Conservation (phyloP, 805 yeast species). For the Saccharomycopsis lassenensis region DNA sequence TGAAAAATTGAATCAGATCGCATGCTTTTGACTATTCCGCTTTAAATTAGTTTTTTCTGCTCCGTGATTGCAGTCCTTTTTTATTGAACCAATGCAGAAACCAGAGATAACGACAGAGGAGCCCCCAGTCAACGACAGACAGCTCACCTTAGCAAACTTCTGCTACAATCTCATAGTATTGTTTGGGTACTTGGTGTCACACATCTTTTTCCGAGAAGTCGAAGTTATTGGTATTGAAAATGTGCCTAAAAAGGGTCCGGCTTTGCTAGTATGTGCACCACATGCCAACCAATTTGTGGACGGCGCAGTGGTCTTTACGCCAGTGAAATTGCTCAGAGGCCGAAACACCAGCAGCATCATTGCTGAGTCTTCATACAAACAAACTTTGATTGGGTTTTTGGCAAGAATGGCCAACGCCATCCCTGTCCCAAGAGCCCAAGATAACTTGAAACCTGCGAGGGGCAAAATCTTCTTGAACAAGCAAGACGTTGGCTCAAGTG, state of each 20-base stretch:
- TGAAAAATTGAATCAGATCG: no score
- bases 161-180: conserved; percentile 15
- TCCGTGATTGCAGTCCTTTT: no score
- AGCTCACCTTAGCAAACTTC: conserved; percentile 13
- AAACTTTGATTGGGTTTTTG: conserved; percentile 59
- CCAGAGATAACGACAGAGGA: conserved; percentile 27
- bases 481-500: conserved; percentile 33
- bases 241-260: conserved; percentile 61
- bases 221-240: conserved; percentile 61
- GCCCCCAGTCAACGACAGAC: conserved; percentile 9
- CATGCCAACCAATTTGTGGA: conserved; percentile 88
- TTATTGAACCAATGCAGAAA: no score
- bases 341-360: conserved; percentile 26
- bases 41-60: no score
- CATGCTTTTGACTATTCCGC: no score
- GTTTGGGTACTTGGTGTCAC: conserved; percentile 21
- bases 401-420: conserved; percentile 67
- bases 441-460: conserved; percentile 51
- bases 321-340: conserved; percentile 15
- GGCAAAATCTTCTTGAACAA: conserved; percentile 54
- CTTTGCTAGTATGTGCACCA: conserved; percentile 91
- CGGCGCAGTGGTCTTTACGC: conserved; percentile 20
- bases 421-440: conserved; percentile 89
- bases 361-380: conserved; percentile 65
- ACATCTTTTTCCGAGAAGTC: conserved; percentile 57